Base-by-base conservation (phyloP, 2,329 filamentous ascomycete species). In the Fusarium sacchari region DNA sequence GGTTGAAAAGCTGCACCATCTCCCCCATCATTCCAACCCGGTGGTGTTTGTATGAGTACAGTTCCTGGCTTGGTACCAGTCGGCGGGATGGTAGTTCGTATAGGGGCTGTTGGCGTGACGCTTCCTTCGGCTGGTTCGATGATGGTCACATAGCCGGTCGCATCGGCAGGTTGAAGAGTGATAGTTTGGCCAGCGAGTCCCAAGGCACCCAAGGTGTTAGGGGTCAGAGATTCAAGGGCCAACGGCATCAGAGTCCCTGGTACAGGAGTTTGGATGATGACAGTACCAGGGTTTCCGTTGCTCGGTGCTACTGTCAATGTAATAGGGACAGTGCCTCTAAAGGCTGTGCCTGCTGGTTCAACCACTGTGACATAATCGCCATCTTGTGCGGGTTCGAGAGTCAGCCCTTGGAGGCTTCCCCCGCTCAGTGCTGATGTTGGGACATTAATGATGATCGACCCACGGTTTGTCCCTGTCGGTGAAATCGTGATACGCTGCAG, bases 1-100 rank as follows among this genome's bases (percentile, higher is more conserved):
- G 68, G 55, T 3, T 62, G 42, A 2, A 26, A 24, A 1, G 50
- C 50, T 22, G 59, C 39, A 5, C 55, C 69, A 10, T 36, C 68
- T 8, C 30, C 49, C 5, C 55, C 66, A 2, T 50, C 43, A 6
- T 64, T 50, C 5, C 37, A 57, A 7, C 49, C 58, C 2, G 69
- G 60, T 0, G 74, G 74, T 2, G 74, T 77, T 32, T 76, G 74
- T 7, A 76, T 76, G 5, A 76, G 49, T 7, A 76, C 58, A 20
- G 74, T 76, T 6, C 74, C 74, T 3, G 67, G 70, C n/a, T 55
- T 76, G 5, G 69, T 75, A 4, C 74, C 74, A n/a, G 70, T 69
- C 0, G 74, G 74, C 4, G 66, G 60, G 5, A 76, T 65, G 2
- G 74, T 76, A 5, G 64, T 71, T 55, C 65, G 34, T 5, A 76